Base-by-base conservation (phyloP, 352 stramenopile species). In the Globisporangium cederbergense region DNA sequence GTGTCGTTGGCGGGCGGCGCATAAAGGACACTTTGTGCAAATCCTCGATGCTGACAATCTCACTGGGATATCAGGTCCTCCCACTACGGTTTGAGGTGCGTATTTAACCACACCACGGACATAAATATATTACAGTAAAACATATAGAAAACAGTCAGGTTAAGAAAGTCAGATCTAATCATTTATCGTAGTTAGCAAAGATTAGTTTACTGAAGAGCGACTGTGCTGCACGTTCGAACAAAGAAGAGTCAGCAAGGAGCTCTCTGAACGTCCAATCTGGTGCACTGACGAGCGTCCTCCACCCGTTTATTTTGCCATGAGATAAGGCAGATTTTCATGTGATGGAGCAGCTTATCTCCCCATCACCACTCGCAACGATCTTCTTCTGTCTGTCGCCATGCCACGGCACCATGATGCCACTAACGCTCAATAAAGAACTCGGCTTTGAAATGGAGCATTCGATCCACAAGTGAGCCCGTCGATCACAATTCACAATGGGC, bases 321-420 rank as follows among this genome's bases (percentile, higher is more conserved):
- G 57, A 62, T 62, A 16, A 45, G 38, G 57, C 57, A 62, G 57
- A 42, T 52, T 36, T 36, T 8, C 32, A 9, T 36, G 32, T 36
- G 32, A 36, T 36, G 32, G 32, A 36, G 32, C 32, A 36, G 32
- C 4, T 9, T 36, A 36, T 36, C 7, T 36, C 32, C 32, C 52
- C 57, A 62, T 54, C 57, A 45, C 43, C 57, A 18, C 52, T 22
- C 13, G 20, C 18, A 28, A 53, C 53, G 56, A 62, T 62, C 56
- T 42, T 42, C 22, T 43, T 36, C n/a, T 18, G 9, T 38, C 9
- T 38, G 34, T 54, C 49, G 2, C 20, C 25, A 25, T 55, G 50
- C 10, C 14, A 7, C 13, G n/a, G 14, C 47, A n/a, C 42, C 47
- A 53, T 18, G 3, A 32, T 54, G 22, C 6, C 49, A n/a, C 36